Percentiles rank a stretch among this genome's conserved stretches.
phyloP scores from a whole-genome alignment of 805 yeast species.

The Teunomyces pallodes region DNA sequence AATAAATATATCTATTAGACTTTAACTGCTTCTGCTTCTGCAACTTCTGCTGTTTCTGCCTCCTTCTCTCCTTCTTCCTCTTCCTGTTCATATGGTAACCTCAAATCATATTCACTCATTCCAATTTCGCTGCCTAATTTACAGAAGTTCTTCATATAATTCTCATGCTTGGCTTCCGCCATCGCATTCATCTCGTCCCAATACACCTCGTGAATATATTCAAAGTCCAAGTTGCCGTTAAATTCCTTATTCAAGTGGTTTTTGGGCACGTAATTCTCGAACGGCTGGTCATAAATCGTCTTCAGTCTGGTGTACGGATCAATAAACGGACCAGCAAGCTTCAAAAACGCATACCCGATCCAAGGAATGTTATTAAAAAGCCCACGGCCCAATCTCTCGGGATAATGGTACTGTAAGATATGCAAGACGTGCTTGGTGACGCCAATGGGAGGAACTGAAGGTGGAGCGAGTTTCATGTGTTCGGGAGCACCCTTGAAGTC shows the following conservation, averaged over 20 bases:
- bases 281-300: conserved; percentile 56
- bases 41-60: not conserved
- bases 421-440: conserved; percentile 50
- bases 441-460: conserved; percentile 49
- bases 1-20: too few relatives aligned
- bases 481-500: conserved; percentile 84
- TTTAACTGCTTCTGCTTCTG: not conserved
- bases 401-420: conserved; percentile 56
- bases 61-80: not conserved
- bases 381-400: conserved; percentile 56
- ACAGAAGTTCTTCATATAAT: conserved; percentile 35
- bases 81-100: conserved; percentile 13
- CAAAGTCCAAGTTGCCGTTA: conserved; percentile 49
- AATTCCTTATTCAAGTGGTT: conserved; percentile 52
- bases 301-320: conserved; percentile 60
- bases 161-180: conserved; percentile 35
- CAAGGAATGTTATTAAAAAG: conserved; percentile 56
- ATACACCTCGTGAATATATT: conserved; percentile 50
- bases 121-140: conserved; percentile 51
- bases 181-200: conserved; percentile 50
- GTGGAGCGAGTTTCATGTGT: conserved; percentile 32
- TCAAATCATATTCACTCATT: conserved; percentile 52
- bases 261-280: conserved; percentile 51
- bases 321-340: conserved; percentile 54
- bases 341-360: conserved; percentile 55